These are phyloP conservation scores for Myriosclerotinia curreyana DNA, from an alignment of 2,329 filamentous ascomycete species.

Conservation along the genomic window DNA sequence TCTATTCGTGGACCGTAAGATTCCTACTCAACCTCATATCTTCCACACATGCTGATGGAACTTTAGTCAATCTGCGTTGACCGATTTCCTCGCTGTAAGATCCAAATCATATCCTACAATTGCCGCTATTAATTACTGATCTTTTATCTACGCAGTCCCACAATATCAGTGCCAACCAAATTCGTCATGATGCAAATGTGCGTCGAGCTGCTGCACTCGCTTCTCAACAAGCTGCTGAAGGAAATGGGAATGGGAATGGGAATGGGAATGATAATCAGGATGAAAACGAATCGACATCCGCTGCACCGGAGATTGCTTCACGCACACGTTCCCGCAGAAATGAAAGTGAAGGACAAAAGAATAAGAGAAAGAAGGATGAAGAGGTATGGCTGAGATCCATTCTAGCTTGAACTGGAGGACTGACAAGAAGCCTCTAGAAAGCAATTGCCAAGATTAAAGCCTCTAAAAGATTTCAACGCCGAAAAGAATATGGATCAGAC, in stretches of 20 bases:
- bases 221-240: constrained; percentile 31
- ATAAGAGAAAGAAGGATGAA: constrained; percentile 42
- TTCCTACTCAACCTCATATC: background rate
- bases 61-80: constrained; percentile 60
- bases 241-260: constrained; percentile 47
- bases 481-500: constrained; percentile 43
- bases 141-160: constrained; percentile 53
- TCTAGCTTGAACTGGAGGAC: background rate
- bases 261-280: constrained; percentile 42
- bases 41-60: constrained; percentile 11
- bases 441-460: constrained; percentile 61
- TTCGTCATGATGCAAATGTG: constrained; percentile 49
- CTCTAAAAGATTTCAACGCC: constrained; percentile 56
- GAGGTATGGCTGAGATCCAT: constrained; percentile 39
- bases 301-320: constrained; percentile 34
- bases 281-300: constrained; percentile 32
- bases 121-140: background rate
- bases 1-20: constrained; percentile 38
- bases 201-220: constrained; percentile 45
- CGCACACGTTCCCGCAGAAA: constrained; percentile 27
- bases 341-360: constrained; percentile 36
- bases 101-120: background rate
- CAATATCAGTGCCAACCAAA: constrained; percentile 64
- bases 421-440: constrained; percentile 40
- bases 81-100: constrained; percentile 63